Evolutionary conservation across 495 filamentous ascomycete genomes (phyloP).

Genomic region (Talaromyces liani): DNA sequence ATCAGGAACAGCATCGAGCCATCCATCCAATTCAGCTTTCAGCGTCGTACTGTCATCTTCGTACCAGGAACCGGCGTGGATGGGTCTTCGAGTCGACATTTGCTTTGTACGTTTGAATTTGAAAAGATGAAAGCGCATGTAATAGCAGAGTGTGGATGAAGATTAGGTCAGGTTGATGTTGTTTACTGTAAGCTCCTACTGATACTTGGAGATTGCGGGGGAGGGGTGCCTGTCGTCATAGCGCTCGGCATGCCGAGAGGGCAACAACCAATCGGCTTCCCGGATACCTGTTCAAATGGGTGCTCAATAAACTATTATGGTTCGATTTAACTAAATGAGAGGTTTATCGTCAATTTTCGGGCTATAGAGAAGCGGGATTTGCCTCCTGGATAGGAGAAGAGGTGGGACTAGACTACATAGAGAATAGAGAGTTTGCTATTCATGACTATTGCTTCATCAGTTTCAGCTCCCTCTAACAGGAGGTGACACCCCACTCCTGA

Average conservation of each 20-base stretch:
- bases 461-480: too few species aligned
- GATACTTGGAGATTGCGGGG: conserved; percentile 2
- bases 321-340: too few species aligned
- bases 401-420: too few species aligned
- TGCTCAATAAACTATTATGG: too few species aligned
- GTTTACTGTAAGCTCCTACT: too few species aligned
- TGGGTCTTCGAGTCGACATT: conserved; percentile 60
- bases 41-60: conserved; percentile 50
- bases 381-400: too few species aligned
- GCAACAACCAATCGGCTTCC: neutral
- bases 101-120: neutral
- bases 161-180: neutral
- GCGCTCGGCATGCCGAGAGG: neutral
- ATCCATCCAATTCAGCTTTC: conserved; percentile 65
- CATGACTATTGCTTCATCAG: too few species aligned
- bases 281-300: neutral
- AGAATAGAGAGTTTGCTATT: too few species aligned
- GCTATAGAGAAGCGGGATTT: too few species aligned
- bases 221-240: neutral
- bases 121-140: neutral
- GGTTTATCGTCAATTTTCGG: too few species aligned
- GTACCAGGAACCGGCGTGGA: conserved; percentile 84
- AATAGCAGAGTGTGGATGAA: neutral
- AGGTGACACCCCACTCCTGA: too few species aligned
- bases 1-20: conserved; percentile 65